Evolutionary conservation across 108 stramenopile species (phyloP).

Genomic region (Hondaea fermentalgiana): DNA sequence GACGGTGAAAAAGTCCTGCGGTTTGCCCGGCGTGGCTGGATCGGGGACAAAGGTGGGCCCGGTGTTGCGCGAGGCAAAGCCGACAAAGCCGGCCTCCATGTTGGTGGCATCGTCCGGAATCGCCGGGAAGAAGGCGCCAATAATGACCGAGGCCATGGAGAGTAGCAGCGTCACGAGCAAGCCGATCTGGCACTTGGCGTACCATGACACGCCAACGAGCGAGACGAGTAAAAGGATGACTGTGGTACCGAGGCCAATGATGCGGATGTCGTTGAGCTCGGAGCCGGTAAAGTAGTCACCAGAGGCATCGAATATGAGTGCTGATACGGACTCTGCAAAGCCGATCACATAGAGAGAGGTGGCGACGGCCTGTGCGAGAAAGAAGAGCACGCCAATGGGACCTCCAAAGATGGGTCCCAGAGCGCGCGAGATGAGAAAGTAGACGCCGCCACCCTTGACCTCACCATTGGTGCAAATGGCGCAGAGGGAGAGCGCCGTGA

Average conservation of each 20-base stretch:
- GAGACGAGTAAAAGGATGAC: neutral
- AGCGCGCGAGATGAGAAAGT: conserved; percentile 61
- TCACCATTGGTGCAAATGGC: conserved; percentile 70
- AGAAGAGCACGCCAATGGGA: conserved; percentile 62
- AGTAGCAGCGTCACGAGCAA: conserved; percentile 21
- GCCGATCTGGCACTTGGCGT: conserved; percentile 18
- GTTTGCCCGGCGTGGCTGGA: neutral
- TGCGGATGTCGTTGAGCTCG: neutral
- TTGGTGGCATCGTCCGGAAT: neutral
- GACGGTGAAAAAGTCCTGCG: conserved; percentile 19
- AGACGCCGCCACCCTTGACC: conserved; percentile 66
- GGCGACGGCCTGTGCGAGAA: conserved; percentile 56
- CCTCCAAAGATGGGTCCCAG: conserved; percentile 65
- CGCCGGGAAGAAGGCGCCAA: conserved; percentile 18
- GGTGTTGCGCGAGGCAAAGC: conserved; percentile 42
- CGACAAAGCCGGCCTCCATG: conserved; percentile 5
- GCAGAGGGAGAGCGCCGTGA: conserved; percentile 59
- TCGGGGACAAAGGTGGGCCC: conserved; percentile 20
- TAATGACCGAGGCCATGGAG: neutral
- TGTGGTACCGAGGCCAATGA: conserved; percentile 18
- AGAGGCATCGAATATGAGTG: neutral
- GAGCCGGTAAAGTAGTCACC: neutral
- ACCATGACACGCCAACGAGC: conserved; percentile 26
- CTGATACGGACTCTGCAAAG: conserved; percentile 48
- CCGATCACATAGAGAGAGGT: conserved; percentile 60